phyloP scores from a whole-genome alignment of 1,139 yeast genomes.

The Candida labiduridarum region DNA sequence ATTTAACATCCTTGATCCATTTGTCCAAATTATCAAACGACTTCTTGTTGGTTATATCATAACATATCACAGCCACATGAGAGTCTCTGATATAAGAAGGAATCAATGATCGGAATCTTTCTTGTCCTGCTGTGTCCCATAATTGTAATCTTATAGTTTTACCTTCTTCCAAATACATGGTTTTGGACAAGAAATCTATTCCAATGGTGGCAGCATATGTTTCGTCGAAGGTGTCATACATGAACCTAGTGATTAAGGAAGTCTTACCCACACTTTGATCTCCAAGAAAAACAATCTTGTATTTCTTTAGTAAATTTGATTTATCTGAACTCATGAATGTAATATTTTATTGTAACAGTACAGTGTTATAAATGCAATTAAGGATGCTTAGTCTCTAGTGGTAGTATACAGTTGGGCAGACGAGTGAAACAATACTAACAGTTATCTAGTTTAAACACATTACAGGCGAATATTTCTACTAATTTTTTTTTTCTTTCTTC shows the following conservation, averaged over 20 bases:
- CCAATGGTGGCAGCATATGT: conserved; percentile 96
- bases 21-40: conserved; percentile 70
- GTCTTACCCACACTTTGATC: conserved; percentile 98
- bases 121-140: conserved; percentile 71
- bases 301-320: conserved; percentile 53
- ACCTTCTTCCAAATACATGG: conserved; percentile 63
- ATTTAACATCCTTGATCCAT: conserved; percentile 65
- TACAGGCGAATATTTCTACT: too few relatives aligned
- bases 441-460: too few relatives aligned
- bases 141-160: conserved; percentile 52
- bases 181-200: conserved; percentile 87
- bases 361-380: too few relatives aligned
- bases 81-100: conserved; percentile 95
- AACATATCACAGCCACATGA: conserved; percentile 95
- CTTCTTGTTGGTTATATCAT: conserved; percentile 85
- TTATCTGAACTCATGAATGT: conserved; percentile 17
- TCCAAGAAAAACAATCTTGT: conserved; percentile 93
- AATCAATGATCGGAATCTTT: conserved; percentile 55
- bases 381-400: too few relatives aligned
- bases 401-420: too few relatives aligned
- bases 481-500: too few relatives aligned
- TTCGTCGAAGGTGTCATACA: conserved; percentile 98
- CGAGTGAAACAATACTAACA: too few relatives aligned
- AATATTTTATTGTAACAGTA: not conserved
- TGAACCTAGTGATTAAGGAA: conserved; percentile 89